Evolutionary conservation across 345 rosid species (phyloP), one percentile per base, ranked within the genome.

Genomic region (Iberis pinnata): DNA sequence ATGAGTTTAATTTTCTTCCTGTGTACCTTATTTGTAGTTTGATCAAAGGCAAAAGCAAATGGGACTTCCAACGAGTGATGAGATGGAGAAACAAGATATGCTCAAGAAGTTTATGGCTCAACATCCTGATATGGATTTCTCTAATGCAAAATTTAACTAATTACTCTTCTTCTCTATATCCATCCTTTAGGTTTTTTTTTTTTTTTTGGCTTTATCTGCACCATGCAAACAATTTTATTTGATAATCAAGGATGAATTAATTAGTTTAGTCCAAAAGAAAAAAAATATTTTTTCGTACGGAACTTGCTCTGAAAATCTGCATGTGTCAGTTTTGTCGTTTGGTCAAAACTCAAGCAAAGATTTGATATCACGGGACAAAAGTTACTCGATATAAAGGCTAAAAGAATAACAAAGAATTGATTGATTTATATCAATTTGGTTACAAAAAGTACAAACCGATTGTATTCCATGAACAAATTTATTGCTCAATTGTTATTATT

Each of bases 111-210:
- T 92, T 71, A 88, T 92, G 98, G 59, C 96, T 40, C 46, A 88
- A 96, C 96, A 88, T 62, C 98, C 98, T 2, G 95, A 92, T 81
- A 82, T 92, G 98, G 98, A 92, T 68, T 92, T 88, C 73, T 74
- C 96, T 20, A 73, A 66, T 65, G 89, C 96, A 37, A 88, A 92
- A 84, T 64, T 88, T 9, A 57, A 77, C 41, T 86, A 64, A 58
- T 54, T 19, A 25, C 37, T 52, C n/a, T n/a, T n/a, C n/a, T n/a
- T n/a, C n/a, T n/a, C n/a, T n/a, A n/a, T n/a, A n/a, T n/a, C n/a
- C n/a, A n/a, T n/a, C n/a, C n/a, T n/a, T 22, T 22, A 2, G 25
- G 4, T 22, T 22, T 6, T 22, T 22, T 22, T 22, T 22, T 22
- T 22, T 6, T 22, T 22, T 22, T 22, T 22, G n/a, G n/a, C n/a